phyloP scores from a whole-genome alignment of 1,284 basidiomycete species.

The Sphaerobolus stellatus region DNA sequence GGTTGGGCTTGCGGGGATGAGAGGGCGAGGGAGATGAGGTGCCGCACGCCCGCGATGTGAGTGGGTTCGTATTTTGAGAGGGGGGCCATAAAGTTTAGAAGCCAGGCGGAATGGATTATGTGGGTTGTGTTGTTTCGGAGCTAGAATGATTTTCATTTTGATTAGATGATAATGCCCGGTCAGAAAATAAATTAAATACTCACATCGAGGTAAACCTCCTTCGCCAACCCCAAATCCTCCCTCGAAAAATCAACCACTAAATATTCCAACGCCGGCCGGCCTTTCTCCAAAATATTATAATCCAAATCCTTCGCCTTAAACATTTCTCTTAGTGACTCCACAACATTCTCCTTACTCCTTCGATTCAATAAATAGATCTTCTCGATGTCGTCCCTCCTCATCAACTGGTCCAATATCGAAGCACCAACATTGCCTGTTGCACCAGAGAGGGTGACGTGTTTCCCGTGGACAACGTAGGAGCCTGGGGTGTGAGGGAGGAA shows the following conservation, averaged over 20 bases:
- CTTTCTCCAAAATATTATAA: neutral
- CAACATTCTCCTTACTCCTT: neutral
- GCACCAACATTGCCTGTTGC: neutral
- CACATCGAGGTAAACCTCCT: neutral
- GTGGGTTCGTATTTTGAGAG: constrained; percentile 36
- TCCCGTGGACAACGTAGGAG: too few relatives aligned
- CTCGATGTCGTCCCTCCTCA: neutral
- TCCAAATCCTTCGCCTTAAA: neutral
- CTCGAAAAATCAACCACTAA: neutral
- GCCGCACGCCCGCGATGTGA: constrained; percentile 25
- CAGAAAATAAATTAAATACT: neutral
- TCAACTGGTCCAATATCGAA: neutral
- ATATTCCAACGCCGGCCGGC: neutral
- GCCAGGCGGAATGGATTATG: constrained; percentile 42
- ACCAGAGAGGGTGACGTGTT: neutral
- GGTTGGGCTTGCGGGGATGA: neutral
- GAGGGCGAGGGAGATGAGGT: constrained; percentile 17
- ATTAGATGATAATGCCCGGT: neutral
- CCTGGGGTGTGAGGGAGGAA: neutral
- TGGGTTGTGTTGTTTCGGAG: constrained; percentile 29
- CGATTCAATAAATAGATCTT: neutral
- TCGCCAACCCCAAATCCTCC: neutral
- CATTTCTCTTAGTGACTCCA: neutral
- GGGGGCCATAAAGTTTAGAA: constrained; percentile 37
- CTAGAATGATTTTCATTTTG: constrained; percentile 14